phyloP scores from a whole-genome alignment of 2,329 filamentous ascomycete genomes.

The Elsinoe ampelina region DNA sequence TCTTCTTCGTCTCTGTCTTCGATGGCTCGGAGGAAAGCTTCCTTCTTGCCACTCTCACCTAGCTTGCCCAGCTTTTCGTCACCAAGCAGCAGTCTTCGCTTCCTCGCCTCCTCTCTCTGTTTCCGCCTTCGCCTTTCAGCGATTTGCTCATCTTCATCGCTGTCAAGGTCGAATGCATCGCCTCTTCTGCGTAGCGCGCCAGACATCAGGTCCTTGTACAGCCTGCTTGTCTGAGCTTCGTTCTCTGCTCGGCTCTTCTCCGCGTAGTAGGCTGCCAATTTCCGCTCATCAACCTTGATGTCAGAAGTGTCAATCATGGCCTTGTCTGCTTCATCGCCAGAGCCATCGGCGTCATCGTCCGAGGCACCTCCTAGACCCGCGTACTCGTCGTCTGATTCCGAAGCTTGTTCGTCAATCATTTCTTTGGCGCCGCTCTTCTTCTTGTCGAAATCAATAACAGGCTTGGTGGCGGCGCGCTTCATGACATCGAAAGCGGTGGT shows the following conservation, averaged over 20 bases:
- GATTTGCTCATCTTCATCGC: slow-evolving; percentile 82
- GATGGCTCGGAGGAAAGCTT: slow-evolving; percentile 82
- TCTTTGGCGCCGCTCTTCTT: slow-evolving; percentile 80
- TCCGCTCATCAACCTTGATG: slow-evolving; percentile 67
- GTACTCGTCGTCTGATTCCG: slow-evolving; percentile 97
- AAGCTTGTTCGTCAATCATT: slow-evolving; percentile 85
- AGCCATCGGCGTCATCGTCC: slow-evolving; percentile 72
- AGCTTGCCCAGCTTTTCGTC: slow-evolving; percentile 64
- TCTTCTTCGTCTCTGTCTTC: slow-evolving; percentile 63
- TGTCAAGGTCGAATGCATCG: slow-evolving; percentile 59
- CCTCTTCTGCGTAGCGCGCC: slow-evolving; percentile 71
- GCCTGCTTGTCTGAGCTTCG: slow-evolving; percentile 79
- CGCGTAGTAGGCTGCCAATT: slow-evolving; percentile 81
- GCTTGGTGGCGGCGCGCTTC: slow-evolving; percentile 52
- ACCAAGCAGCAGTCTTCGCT: slow-evolving; percentile 77
- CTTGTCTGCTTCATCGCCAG: slow-evolving; percentile 64
- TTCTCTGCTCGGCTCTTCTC: slow-evolving; percentile 71
- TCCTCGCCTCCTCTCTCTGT: slow-evolving; percentile 78
- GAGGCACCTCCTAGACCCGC: slow-evolving; percentile 83
- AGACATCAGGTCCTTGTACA: slow-evolving; percentile 87
- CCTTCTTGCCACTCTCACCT: slow-evolving; percentile 72
- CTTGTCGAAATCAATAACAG: slow-evolving; percentile 58
- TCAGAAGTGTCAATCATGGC: slow-evolving; percentile 82
- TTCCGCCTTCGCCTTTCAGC: slow-evolving; percentile 66
- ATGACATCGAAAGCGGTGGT: slow-evolving; percentile 59